Base-by-base conservation (phyloP, 352 stramenopile species). In the Thraustochytrium sp. region DNA sequence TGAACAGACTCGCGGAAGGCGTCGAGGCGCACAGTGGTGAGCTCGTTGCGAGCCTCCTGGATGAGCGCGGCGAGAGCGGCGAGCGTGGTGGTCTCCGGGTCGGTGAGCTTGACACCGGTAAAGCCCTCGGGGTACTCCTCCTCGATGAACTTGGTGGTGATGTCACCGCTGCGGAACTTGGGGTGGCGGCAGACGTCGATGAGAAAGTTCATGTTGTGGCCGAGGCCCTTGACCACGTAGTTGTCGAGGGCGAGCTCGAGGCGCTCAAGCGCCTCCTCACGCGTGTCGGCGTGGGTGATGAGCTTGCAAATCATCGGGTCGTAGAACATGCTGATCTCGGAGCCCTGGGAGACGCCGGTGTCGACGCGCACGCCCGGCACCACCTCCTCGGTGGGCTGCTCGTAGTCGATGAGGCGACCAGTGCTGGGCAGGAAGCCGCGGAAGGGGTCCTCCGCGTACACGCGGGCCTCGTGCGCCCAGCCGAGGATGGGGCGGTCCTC, bases 271-370 rank as follows among this genome's bases (percentile, higher is more conserved):
- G 93, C 93, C 80, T 96, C 89, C 0, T 87, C 16, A 26, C 96
- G 89, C 49, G 91, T 89, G 44, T 92, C 87, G 68, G 90, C 92
- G 86, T 93, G 89, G 36, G 92, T 94, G 82, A 98, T 94, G 44
- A 98, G 89, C 87, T 98, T 98, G 40, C 91, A 96, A 84, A 98
- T 96, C 91, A 98, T 98, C 0, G 95, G 95, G 87, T 98, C 95
- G 85, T 98, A 98, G 80, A 95, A 95, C 85, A 97, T 96, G 34
- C 89, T 94, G 63, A 98, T 97, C 55, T 96, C 91, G 59, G 90
- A 91, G 63, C 96, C 95, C 86, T 97, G 90, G 2, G 59, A 51
- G 53, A 98, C 93, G 56, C 95, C 95, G 5, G 92, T 93, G 88
- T 98, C 95, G 36, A 97, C 88, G 44, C 95, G 92, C 34, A 97